Evolutionary conservation across 768 basidiomycete species (phyloP).

Genomic region (Hypsizygus marmoreus): DNA sequence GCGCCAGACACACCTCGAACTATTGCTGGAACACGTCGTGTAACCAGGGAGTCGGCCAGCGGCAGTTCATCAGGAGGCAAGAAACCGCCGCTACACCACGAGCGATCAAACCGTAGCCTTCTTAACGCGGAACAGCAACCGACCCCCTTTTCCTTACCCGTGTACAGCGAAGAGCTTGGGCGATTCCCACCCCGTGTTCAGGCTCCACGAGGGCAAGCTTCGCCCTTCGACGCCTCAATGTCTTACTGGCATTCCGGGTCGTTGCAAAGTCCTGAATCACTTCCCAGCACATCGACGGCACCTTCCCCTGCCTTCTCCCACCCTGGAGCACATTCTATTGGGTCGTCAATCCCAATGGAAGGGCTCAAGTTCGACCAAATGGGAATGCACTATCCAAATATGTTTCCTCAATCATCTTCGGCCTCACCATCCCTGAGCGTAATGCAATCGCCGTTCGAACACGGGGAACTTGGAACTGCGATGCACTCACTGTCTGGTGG

Average conservation of each 20-base stretch:
- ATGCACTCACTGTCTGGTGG: no score
- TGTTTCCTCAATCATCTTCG: conserved; percentile 1
- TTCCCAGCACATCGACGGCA: not conserved
- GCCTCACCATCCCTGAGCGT: conserved; percentile 1
- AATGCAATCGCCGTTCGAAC: not conserved
- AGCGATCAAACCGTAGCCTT: not conserved
- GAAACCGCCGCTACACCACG: not conserved
- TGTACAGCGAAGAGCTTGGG: conserved; percentile 65
- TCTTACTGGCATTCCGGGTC: conserved; percentile 9
- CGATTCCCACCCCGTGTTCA: conserved; percentile 47
- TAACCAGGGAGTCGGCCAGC: conserved; percentile 18
- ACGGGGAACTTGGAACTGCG: not conserved
- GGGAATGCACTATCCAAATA: conserved; percentile 10
- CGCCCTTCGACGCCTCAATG: no score
- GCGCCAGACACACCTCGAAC: conserved; percentile 24
- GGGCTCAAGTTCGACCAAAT: conserved; percentile 27
- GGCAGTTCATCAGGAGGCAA: conserved; percentile 1
- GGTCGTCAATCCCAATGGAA: conserved; percentile 21
- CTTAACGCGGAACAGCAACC: not conserved
- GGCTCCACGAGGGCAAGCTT: not conserved
- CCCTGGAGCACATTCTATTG: not conserved
- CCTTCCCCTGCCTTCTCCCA: conserved; percentile 1
- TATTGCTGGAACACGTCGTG: conserved; percentile 41
- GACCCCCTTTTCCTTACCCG: conserved; percentile 40
- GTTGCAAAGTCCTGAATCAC: not conserved